A percentile compares a stretch with the other conserved stretches of the same genome.
phyloP scores from a whole-genome alignment of 2,329 filamentous ascomycete species.

The Microdochium nivale region DNA sequence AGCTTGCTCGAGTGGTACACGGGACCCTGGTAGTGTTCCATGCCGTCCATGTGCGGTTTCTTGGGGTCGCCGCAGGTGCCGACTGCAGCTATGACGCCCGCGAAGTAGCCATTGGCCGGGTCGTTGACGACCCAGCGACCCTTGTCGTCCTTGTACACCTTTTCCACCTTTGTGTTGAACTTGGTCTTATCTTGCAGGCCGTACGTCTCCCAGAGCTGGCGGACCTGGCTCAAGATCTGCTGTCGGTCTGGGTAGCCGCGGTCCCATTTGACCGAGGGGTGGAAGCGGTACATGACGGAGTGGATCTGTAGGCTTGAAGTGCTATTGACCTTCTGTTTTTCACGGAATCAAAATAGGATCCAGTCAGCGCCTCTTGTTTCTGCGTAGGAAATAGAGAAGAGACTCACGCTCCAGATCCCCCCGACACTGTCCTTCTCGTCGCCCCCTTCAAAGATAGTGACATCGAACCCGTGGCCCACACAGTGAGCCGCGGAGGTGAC shows the following conservation, averaged over 20 bases:
- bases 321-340: constrained; percentile 63
- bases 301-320: constrained; percentile 79
- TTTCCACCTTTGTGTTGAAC: constrained; percentile 63
- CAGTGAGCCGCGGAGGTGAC: constrained; percentile 76
- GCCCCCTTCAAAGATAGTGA: constrained; percentile 69
- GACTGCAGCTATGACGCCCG: constrained; percentile 69
- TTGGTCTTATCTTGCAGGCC: constrained; percentile 60
- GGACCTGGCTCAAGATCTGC: constrained; percentile 67
- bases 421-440: constrained; percentile 52
- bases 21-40: constrained; percentile 62
- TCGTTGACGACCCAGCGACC: constrained; percentile 75
- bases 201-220: constrained; percentile 66
- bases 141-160: constrained; percentile 57
- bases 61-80: constrained; percentile 76
- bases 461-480: constrained; percentile 78
- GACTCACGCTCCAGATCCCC: constrained; percentile 69
- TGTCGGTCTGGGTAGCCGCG: constrained; percentile 69
- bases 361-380: too few species aligned
- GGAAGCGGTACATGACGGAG: constrained; percentile 80
- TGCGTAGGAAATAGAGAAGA: too few species aligned
- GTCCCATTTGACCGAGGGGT: constrained; percentile 68
- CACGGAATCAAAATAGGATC: constrained; percentile 3
- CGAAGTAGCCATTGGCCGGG: constrained; percentile 60
- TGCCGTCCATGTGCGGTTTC: constrained; percentile 60
- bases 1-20: constrained; percentile 70